Conservation (phyloP, 2,329 filamentous ascomycete genomes). For the Botryotinia narcissicola region DNA sequence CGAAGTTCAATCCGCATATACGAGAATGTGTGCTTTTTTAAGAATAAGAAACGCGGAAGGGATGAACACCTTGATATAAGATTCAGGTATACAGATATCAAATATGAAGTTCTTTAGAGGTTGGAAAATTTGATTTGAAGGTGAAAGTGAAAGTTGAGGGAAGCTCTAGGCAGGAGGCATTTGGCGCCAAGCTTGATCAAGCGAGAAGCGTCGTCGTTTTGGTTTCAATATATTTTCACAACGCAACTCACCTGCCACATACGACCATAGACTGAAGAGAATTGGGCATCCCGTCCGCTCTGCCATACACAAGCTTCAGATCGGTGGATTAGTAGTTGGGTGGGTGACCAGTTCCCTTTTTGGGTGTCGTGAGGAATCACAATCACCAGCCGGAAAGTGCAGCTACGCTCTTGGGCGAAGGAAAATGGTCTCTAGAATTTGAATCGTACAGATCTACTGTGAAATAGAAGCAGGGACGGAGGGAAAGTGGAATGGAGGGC, state of each 20-base stretch:
- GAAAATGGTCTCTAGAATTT: neutral
- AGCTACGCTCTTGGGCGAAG: neutral
- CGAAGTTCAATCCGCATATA: neutral
- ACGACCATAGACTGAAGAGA: conserved; percentile 19
- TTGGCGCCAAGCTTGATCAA: neutral
- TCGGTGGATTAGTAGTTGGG: conserved; percentile 20
- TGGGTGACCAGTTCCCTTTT: conserved; percentile 11
- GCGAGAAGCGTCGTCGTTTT: neutral
- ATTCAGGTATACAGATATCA: neutral
- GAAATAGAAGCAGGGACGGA: neutral
- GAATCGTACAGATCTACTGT: neutral
- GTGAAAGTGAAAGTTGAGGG: neutral
- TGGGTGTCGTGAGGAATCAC: neutral
- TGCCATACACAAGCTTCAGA: conserved; percentile 21
- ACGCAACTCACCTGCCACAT: fast-evolving
- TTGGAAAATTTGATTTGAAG: neutral
- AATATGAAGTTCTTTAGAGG: neutral
- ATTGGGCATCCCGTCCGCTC: conserved; percentile 21
- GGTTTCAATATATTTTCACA: neutral
- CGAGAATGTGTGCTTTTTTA: neutral
- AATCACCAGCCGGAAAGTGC: neutral
- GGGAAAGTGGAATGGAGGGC: neutral
- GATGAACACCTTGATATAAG: neutral
- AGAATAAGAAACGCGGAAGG: neutral
- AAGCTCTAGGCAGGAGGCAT: neutral